These are phyloP conservation scores for Zygosaccharomyces bisporus DNA, from an alignment of 805 yeast species.

Conservation along the genomic window DNA sequence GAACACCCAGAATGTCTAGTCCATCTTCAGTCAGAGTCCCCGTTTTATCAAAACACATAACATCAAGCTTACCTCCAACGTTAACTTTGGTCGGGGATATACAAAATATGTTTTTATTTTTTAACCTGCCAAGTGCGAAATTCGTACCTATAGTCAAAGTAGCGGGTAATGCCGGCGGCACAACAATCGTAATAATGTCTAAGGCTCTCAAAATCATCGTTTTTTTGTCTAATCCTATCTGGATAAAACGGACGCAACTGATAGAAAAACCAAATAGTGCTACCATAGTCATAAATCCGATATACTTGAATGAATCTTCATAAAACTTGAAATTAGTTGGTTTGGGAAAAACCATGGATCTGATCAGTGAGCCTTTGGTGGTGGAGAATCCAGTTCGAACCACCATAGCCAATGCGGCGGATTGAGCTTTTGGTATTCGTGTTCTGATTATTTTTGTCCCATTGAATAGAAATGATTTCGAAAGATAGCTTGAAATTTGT, in stretches of 20 bases:
- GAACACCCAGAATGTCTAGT: conserved; percentile 76
- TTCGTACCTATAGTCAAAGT: conserved; percentile 95
- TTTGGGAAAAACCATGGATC: conserved; percentile 96
- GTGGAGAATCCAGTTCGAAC: conserved; percentile 91
- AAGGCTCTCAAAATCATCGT: conserved; percentile 82
- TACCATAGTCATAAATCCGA: conserved; percentile 87
- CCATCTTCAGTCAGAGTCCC: conserved; percentile 98
- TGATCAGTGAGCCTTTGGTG: conserved; percentile 86
- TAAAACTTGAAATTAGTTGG: conserved; percentile 93
- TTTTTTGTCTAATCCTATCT: conserved; percentile 63
- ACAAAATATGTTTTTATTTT: conserved; percentile 70
- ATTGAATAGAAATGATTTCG: conserved; percentile 73
- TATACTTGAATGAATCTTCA: conserved; percentile 90
- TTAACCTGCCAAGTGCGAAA: conserved; percentile 77
- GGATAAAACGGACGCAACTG: conserved; percentile 78
- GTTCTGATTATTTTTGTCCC: conserved; percentile 90
- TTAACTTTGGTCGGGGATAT: conserved; percentile 93
- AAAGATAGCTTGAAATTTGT: conserved; percentile 58
- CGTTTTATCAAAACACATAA: conserved; percentile 91
- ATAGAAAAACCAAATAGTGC: conserved; percentile 81
- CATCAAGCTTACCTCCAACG: conserved; percentile 91
- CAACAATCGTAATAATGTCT: conserved; percentile 93
- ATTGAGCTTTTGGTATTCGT: conserved; percentile 52
- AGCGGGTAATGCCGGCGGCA: conserved; percentile 98
- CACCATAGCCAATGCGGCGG: conserved; percentile 75